phyloP scores from a whole-genome alignment of 371 early-diverging fungal genomes.

The Syncephalastrum racemosum region DNA sequence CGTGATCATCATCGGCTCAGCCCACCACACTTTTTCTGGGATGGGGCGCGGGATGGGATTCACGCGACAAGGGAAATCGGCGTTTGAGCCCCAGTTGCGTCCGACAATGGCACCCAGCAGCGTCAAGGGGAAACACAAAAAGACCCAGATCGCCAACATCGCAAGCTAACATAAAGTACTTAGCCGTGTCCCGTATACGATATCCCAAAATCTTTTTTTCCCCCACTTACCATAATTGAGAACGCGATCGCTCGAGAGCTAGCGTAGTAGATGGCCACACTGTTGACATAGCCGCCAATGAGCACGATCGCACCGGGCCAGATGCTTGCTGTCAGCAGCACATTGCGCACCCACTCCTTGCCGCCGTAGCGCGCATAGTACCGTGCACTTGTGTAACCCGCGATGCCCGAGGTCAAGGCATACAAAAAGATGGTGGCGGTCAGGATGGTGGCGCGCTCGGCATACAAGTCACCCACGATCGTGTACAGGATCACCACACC shows the following conservation, averaged over 20 bases:
- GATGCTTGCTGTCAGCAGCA: conserved; percentile 69
- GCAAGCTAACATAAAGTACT: conserved; percentile 46
- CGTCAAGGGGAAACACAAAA: conserved; percentile 77
- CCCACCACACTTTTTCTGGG: conserved; percentile 76
- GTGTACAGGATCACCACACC: conserved; percentile 71
- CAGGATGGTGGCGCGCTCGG: conserved; percentile 78
- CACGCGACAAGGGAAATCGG: conserved; percentile 79
- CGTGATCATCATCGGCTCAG: conserved; percentile 64
- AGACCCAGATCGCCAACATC: conserved; percentile 71
- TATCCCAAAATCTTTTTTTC: background rate
- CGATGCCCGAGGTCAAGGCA: conserved; percentile 70
- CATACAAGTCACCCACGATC: conserved; percentile 71
- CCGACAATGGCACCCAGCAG: conserved; percentile 78
- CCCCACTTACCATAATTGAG: conserved; percentile 58
- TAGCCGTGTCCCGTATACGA: too few species aligned
- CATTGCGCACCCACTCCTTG: conserved; percentile 70
- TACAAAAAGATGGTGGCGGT: conserved; percentile 81
- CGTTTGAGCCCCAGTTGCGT: conserved; percentile 63
- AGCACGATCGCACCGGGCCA: conserved; percentile 68
- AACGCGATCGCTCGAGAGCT: conserved; percentile 83
- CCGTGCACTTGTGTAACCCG: conserved; percentile 71
- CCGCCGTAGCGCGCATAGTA: conserved; percentile 76
- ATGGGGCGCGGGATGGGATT: conserved; percentile 82
- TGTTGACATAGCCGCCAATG: conserved; percentile 67
- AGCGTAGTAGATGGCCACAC: conserved; percentile 72